Evolutionary conservation across 164 flowering plant genomes (phyloP).

Genomic region (Annona squamosa): DNA sequence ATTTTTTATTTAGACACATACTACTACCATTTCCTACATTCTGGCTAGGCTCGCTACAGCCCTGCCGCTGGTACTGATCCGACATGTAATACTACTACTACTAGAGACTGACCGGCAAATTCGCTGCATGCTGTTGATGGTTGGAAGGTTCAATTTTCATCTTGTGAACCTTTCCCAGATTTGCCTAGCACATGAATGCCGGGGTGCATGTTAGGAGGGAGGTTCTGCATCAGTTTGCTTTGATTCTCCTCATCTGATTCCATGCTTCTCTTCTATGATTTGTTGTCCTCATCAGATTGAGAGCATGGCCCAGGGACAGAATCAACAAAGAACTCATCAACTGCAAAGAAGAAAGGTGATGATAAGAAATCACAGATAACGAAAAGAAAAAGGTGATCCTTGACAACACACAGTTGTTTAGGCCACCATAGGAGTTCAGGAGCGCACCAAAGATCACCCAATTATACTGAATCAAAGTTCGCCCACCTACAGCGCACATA

Average conservation of each 20-base stretch:
- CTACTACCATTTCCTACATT: neutral
- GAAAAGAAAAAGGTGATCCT: neutral
- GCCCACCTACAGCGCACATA: no score
- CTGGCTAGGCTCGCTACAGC: neutral
- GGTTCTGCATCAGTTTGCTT: neutral
- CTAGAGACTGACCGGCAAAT: neutral
- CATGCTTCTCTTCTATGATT: conserved; percentile 10
- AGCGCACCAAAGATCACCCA: neutral
- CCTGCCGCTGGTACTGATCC: no score
- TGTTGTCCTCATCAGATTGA: conserved; percentile 36
- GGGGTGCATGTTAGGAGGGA: neutral
- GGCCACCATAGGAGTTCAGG: neutral
- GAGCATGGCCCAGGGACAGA: conserved; percentile 46
- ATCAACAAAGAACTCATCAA: conserved; percentile 88
- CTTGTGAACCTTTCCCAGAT: neutral
- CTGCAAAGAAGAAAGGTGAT: conserved; percentile 23
- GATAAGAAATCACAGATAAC: no score
- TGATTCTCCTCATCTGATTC: neutral
- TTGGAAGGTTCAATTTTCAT: neutral
- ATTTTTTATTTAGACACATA: no score
- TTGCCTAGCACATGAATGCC: neutral
- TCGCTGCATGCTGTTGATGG: neutral
- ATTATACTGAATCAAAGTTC: no score
- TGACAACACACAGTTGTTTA: neutral
- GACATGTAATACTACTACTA: neutral